Evolutionary conservation across 73 alveolate genomes (phyloP), one percentile per base, ranked within the genome.

Genomic region (Tetrahymena malaccensis): DNA sequence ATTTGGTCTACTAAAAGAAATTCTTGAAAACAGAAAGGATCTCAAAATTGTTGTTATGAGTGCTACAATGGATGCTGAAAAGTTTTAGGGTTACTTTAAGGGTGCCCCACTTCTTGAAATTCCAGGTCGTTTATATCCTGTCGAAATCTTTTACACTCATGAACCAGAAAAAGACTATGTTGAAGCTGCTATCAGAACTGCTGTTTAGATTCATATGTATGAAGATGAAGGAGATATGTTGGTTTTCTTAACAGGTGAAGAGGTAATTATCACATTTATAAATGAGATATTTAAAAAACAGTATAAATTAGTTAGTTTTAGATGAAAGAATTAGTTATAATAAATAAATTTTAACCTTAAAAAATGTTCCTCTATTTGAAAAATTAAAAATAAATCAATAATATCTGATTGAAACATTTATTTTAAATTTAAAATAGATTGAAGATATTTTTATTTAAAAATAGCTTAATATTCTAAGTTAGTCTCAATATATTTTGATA

Each of bases 21-120:
- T 99, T 50, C 96, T 99, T 97, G 97, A 96, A 56, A 98, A 96
- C 94, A 94, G 99, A 96, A 97, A 97, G 55, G 99, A 98, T 56
- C 98, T 99, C 58, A 99, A 99, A 97, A 93, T 99, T 40, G 97
- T 98, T 35, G 98, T 98, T 37, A 99, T 99, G 99, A 96, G 99
- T 95, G 99, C 99, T 12, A 99, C 99, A 16, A 96, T 99, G 97
- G 99, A 99, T 97, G 99, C 99, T 35, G 99, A 99, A 95, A 98
- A 98, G 96, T 99, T 99, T 97, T 99, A 99, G 94, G 97, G 95
- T 57, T 99, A 98, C 97, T 99, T 99, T 96, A 98, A 97, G 15
- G 98, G 96, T 57, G 99, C 99, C 43, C 99, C 99, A 5, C 96
- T 99, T 4, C 98, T 99, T 5, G 99, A 98, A 85, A 97, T 99